A percentile compares a stretch with the other conserved stretches of the same genome.
Evolutionary conservation across 73 alveolate genomes (phyloP).

Genomic region (Paramecium bursaria): DNA sequence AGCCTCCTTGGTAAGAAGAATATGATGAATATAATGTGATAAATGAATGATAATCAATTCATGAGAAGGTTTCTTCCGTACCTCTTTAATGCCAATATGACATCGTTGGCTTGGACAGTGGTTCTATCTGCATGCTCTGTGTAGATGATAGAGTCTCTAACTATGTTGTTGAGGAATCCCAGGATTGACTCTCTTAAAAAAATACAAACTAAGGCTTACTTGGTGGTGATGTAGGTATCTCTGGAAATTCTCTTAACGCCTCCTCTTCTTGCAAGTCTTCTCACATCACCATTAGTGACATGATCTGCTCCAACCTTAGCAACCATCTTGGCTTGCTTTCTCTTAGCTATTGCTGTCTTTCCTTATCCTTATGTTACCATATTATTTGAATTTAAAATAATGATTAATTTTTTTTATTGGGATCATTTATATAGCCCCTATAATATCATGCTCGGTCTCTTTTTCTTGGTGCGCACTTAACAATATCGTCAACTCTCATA

Average conservation of each 20-base stretch:
- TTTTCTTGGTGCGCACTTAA: slow-evolving; percentile 95
- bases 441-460: slow-evolving; percentile 86
- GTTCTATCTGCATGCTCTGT: slow-evolving; percentile 45
- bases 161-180: slow-evolving; percentile 77
- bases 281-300: slow-evolving; percentile 83
- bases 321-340: no score
- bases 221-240: no score
- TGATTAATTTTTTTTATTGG: no score
- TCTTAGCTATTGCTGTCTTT: no score
- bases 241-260: slow-evolving; percentile 85
- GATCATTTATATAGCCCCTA: no score
- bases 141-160: slow-evolving; percentile 79
- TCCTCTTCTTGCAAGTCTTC: slow-evolving; percentile 93
- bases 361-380: no score
- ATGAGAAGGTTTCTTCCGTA: slow-evolving; percentile 57
- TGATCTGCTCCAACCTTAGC: no score
- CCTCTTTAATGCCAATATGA: slow-evolving; percentile 24
- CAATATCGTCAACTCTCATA: slow-evolving; percentile 96
- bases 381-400: no score
- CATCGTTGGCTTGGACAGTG: slow-evolving; percentile 48
- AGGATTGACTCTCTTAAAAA: slow-evolving; percentile 76
- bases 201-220: no score
- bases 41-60: no score
- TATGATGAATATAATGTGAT: no score
- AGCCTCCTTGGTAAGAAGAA: no score